These are phyloP conservation scores for Chrysanthemum lavandulifolium DNA, from an alignment of 129 eudicot species.

Conservation along the genomic window DNA sequence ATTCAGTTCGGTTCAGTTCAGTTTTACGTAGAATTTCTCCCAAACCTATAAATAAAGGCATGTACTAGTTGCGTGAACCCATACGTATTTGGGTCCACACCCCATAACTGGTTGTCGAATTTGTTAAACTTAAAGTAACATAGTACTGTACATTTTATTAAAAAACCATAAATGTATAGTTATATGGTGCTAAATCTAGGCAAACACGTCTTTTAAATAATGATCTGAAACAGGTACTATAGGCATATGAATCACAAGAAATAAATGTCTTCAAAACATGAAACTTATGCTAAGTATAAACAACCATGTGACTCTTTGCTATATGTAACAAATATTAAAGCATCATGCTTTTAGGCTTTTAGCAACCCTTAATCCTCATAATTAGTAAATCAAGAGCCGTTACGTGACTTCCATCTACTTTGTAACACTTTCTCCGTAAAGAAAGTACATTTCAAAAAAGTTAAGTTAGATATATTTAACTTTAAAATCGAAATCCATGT, in stretches of 20 bases:
- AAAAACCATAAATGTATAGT: too few species aligned
- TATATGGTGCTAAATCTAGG: too few species aligned
- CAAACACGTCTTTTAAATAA: background rate
- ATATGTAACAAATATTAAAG: background rate
- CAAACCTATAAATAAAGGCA: too few species aligned
- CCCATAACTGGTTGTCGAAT: background rate
- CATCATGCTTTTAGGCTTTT: slow-evolving; percentile 11
- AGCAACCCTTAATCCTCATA: background rate
- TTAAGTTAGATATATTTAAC: background rate
- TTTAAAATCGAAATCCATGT: too few species aligned
- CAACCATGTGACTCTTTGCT: slow-evolving; percentile 5
- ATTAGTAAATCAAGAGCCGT: slow-evolving; percentile 15
- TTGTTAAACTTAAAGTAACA: too few species aligned
- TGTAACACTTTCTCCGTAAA: slow-evolving; percentile 1
- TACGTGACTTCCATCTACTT: slow-evolving; percentile 23
- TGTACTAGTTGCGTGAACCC: background rate
- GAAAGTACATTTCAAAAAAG: background rate
- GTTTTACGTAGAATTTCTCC: too few species aligned
- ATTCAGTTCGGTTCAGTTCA: background rate
- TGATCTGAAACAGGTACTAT: background rate
- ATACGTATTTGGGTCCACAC: slow-evolving; percentile 16
- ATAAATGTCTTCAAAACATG: too few species aligned
- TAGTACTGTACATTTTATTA: background rate
- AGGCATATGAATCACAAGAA: background rate
- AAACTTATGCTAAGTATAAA: background rate